Conservation (phyloP, 1,139 yeast species). For the Zygosaccharomyces sapae region DNA sequence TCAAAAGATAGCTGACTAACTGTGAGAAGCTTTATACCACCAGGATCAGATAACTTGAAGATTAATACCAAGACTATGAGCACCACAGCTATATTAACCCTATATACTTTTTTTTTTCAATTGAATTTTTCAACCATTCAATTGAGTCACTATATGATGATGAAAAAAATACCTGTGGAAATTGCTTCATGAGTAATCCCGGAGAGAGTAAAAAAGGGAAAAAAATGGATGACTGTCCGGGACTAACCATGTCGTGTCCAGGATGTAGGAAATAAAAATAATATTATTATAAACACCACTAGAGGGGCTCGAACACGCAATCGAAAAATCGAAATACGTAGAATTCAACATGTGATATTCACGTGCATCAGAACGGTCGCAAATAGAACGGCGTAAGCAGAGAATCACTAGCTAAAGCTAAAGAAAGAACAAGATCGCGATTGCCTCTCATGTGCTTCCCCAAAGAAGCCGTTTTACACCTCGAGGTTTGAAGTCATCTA, state of each 20-base stretch:
- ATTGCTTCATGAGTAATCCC: neutral
- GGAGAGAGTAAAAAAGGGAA: neutral
- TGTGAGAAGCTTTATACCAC: too few relatives aligned
- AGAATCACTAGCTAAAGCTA: too few relatives aligned
- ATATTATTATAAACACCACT: neutral
- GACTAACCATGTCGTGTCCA: neutral
- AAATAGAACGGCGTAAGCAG: too few relatives aligned
- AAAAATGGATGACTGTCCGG: neutral
- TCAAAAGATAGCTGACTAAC: too few relatives aligned
- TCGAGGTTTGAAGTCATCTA: too few relatives aligned
- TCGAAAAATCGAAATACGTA: too few relatives aligned
- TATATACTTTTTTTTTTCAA: neutral
- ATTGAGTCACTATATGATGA: neutral
- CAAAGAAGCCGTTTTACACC: too few relatives aligned
- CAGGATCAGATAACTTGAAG: neutral
- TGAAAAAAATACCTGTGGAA: neutral
- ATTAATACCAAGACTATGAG: neutral
- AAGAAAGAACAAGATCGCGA: too few relatives aligned
- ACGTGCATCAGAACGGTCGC: too few relatives aligned
- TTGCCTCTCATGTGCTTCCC: too few relatives aligned
- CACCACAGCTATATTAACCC: neutral
- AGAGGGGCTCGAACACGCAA: neutral
- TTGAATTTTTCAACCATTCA: neutral
- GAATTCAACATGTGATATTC: too few relatives aligned
- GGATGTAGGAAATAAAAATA: neutral